Percentiles rank a stretch among this genome's conserved stretches.
phyloP scores from a whole-genome alignment of 1,139 yeast genomes.

The Kluyveromyces sp. region DNA sequence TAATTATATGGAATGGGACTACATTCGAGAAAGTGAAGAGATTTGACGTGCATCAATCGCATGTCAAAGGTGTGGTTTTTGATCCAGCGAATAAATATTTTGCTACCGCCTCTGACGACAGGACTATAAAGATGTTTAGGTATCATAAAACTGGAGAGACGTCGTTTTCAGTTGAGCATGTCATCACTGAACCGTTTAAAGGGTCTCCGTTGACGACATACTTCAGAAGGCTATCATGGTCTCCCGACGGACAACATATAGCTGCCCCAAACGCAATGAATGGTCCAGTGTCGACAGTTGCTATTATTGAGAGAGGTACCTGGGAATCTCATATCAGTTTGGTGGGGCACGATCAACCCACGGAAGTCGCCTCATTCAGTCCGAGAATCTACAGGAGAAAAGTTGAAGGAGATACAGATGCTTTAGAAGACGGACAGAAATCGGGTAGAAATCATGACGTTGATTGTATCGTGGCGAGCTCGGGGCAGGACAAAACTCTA shows the following conservation, averaged over 20 bases:
- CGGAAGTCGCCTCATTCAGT: conserved; percentile 87
- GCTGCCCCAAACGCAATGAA: conserved; percentile 97
- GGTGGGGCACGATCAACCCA: conserved; percentile 94
- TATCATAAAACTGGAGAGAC: conserved; percentile 74
- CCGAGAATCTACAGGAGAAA: conserved; percentile 52
- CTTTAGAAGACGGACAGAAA: conserved; percentile 17
- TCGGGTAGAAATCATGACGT: conserved; percentile 23
- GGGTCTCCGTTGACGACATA: conserved; percentile 90
- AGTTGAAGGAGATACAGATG: conserved; percentile 4
- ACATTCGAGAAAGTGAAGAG: conserved; percentile 87
- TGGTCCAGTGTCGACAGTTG: conserved; percentile 90
- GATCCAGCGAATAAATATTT: conserved; percentile 97
- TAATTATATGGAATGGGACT: conserved; percentile 87
- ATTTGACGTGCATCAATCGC: conserved; percentile 88
- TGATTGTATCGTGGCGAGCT: conserved; percentile 60
- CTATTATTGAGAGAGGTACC: conserved; percentile 79
- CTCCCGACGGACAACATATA: conserved; percentile 94
- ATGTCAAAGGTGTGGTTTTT: conserved; percentile 92
- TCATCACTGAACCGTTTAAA: conserved; percentile 74
- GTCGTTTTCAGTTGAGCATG: conserved; percentile 79
- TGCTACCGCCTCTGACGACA: conserved; percentile 94
- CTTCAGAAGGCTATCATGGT: conserved; percentile 90
- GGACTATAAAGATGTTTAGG: conserved; percentile 80
- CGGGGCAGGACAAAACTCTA: conserved; percentile 69
- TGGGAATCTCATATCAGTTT: conserved; percentile 88